Percentiles rank a stretch among this genome's conserved stretches.
Evolutionary conservation across 139 green algal genomes (phyloP).

Genomic region (Yamagishiella unicocca): DNA sequence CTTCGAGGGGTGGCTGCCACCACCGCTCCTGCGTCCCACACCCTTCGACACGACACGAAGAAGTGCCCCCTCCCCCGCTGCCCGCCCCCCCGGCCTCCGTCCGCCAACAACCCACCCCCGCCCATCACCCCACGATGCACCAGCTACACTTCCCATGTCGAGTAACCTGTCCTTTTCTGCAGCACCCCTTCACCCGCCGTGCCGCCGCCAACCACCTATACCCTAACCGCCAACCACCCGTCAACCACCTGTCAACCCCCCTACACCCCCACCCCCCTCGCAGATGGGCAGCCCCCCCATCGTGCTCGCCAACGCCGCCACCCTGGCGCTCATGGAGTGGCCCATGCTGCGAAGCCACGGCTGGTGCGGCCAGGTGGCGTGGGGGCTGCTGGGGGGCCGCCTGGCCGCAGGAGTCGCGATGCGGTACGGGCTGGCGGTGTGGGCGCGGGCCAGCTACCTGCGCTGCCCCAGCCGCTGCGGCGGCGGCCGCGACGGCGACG

Average conservation of each 20-base stretch:
- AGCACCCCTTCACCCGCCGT: too few relatives aligned
- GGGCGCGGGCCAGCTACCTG: conserved; percentile 10
- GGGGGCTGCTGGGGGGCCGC: neutral
- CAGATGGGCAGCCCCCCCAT: neutral
- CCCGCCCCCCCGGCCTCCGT: too few relatives aligned
- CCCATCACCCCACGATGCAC: too few relatives aligned
- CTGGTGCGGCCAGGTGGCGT: neutral
- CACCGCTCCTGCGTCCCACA: too few relatives aligned
- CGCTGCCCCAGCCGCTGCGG: neutral
- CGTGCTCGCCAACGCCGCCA: neutral
- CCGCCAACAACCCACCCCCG: too few relatives aligned
- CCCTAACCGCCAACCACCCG: too few relatives aligned
- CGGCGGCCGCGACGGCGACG: neutral
- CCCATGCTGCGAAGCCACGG: neutral
- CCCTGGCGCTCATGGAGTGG: neutral
- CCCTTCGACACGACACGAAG: too few relatives aligned
- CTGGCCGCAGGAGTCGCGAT: neutral
- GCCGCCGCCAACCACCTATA: too few relatives aligned
- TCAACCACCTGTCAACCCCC: neutral
- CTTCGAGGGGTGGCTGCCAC: too few relatives aligned
- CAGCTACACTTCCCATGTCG: too few relatives aligned
- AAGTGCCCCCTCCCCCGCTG: too few relatives aligned
- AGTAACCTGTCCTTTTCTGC: too few relatives aligned
- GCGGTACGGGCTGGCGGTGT: conserved; percentile 6
- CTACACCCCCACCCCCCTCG: neutral